Conservation (phyloP, 1,284 basidiomycete species). For the Ceratobasidium theobromae region DNA sequence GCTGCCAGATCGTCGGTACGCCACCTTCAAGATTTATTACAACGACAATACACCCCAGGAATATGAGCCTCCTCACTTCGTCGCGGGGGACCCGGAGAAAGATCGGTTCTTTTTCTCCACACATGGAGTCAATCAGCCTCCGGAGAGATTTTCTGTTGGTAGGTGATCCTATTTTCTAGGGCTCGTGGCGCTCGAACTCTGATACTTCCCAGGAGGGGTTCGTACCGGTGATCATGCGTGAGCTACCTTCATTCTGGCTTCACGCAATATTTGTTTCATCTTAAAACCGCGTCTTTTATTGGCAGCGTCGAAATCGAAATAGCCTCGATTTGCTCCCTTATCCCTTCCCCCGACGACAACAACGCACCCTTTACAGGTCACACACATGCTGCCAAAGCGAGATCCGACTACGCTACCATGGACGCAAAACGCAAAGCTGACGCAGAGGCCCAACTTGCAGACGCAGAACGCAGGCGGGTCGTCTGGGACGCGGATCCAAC, state of each 20-base stretch:
- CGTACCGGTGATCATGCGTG: conserved; percentile 27
- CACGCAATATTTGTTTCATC: neutral
- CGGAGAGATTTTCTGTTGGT: conserved; percentile 14
- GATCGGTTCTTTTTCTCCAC: conserved; percentile 36
- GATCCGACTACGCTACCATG: neutral
- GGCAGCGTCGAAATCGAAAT: conserved; percentile 35
- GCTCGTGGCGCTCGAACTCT: neutral
- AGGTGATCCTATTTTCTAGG: neutral
- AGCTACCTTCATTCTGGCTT: neutral
- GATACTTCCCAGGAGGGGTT: neutral
- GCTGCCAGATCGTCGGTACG: conserved; percentile 38
- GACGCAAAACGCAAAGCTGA: conserved; percentile 21
- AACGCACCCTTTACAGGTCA: conserved; percentile 15
- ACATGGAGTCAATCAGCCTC: conserved; percentile 34
- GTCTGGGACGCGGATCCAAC: conserved; percentile 36
- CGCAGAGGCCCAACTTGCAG: conserved; percentile 23
- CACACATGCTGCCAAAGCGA: neutral
- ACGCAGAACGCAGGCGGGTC: conserved; percentile 32
- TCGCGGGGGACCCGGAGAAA: conserved; percentile 33
- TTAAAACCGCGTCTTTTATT: neutral
- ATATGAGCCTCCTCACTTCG: conserved; percentile 37
- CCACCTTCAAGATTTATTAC: conserved; percentile 42
- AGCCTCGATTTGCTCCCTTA: conserved; percentile 27
- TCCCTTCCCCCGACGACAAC: conserved; percentile 32
- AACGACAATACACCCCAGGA: conserved; percentile 39